A percentile compares a stretch with the other conserved stretches of the same genome.
Conservation (phyloP, 129 eudicot species). For the Ambrosia trifida region DNA sequence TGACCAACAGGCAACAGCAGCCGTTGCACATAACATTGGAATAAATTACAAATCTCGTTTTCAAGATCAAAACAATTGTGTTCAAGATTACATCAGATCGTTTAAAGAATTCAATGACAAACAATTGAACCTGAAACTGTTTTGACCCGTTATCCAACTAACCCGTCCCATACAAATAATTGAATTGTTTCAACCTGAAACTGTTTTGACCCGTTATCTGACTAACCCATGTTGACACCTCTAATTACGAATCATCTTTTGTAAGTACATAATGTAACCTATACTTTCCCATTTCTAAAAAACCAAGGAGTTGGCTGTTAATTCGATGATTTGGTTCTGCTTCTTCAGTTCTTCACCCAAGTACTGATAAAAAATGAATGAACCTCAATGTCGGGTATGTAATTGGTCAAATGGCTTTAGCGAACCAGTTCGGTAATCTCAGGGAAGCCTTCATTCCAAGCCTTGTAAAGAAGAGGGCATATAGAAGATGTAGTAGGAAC, state of each 20-base stretch:
- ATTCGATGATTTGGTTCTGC: background rate
- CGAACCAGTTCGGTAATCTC: conserved; percentile 73
- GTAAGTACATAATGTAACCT: conserved; percentile 13
- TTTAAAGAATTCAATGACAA: too few species aligned
- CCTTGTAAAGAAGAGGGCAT: conserved; percentile 76
- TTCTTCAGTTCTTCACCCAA: background rate
- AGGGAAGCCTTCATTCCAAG: conserved; percentile 86
- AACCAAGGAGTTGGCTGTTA: background rate
- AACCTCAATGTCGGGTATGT: conserved; percentile 4
- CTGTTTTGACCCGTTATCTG: background rate
- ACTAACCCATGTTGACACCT: conserved; percentile 2
- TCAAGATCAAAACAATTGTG: too few species aligned
- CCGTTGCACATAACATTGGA: too few species aligned
- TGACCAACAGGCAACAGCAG: too few species aligned
- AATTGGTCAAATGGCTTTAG: conserved; percentile 55
- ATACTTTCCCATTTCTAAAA: background rate
- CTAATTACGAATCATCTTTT: background rate
- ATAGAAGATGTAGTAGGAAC: conserved; percentile 80
- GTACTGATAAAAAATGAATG: conserved; percentile 9
- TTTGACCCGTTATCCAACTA: background rate
- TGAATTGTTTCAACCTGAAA: background rate
- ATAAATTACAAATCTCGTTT: too few species aligned
- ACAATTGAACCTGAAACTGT: too few species aligned
- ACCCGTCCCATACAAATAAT: background rate
- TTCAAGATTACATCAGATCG: too few species aligned